phyloP scores from a whole-genome alignment of 257 asterid species.

The Nyctanthes arbortristis region DNA sequence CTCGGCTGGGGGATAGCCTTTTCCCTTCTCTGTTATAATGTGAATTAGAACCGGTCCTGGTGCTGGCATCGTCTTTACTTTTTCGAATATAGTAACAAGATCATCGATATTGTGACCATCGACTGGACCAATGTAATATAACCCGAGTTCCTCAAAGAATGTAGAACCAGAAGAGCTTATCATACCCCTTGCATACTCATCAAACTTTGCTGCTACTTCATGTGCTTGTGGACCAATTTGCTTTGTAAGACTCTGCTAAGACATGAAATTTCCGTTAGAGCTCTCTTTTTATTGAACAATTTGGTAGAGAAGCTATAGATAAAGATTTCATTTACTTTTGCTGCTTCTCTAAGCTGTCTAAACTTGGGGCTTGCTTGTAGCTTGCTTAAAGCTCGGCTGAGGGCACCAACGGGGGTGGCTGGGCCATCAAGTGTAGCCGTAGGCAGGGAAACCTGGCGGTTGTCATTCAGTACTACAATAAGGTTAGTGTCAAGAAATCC shows the following conservation, averaged over 20 bases:
- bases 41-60: constrained; percentile 53
- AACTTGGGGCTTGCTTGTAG: constrained; percentile 50
- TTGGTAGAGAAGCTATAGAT: neutral
- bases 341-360: constrained; percentile 52
- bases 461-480: constrained; percentile 42
- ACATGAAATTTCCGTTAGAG: neutral
- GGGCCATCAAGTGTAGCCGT: constrained; percentile 56
- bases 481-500: constrained; percentile 50
- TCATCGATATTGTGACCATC: constrained; percentile 50
- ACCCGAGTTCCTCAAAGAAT: constrained; percentile 48
- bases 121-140: constrained; percentile 51
- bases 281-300: neutral
- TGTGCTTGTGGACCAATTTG: constrained; percentile 55
- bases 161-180: constrained; percentile 47
- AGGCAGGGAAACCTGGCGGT: constrained; percentile 49
- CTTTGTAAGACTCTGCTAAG: constrained; percentile 37
- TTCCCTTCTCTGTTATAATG: constrained; percentile 52
- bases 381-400: constrained; percentile 44
- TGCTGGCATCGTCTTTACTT: constrained; percentile 46
- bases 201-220: constrained; percentile 53
- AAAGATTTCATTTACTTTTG: constrained; percentile 30
- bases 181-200: constrained; percentile 58
- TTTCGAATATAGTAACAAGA: constrained; percentile 38
- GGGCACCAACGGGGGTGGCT: constrained; percentile 51
- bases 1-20: constrained; percentile 54